Evolutionary conservation across 2,329 filamentous ascomycete genomes (phyloP), one percentile per base, ranked within the genome.

Genomic region (Aspergillus nomiae): DNA sequence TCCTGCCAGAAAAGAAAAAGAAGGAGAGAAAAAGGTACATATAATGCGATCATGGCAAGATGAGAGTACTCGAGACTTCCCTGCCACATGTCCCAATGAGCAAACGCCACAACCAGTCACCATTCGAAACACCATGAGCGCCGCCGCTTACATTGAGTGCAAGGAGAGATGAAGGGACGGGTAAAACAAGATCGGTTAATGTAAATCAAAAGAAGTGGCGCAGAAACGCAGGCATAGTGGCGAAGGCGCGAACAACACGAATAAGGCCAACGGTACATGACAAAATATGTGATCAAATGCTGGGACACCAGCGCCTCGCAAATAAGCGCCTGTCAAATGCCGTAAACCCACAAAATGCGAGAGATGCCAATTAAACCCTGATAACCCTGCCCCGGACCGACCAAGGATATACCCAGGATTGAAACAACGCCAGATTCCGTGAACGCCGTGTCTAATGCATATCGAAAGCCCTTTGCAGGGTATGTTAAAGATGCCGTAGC

Each of bases 401-500:
- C 72, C 70, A 66, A 70, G 65, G 62, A 67, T 55, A 65, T 63
- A 61, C 65, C 64, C 57, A 67, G 56, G 62, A 69, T 65, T 62
- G 64, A 64, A 67, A 57, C 62, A 74, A 72, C 70, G 67, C 67
- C 67, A 67, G 69, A 67, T 57, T 58, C 67, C 63, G 63, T 60
- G 69, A 76, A 77, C 75, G 71, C 75, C 76, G 60, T 67, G 65
- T 74, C 65, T 67, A 74, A 77, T 77, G 75, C 74, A 75, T 62
- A 62, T 70, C 61, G 69, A 60, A 64, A 63, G 65, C 62, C 56
- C 63, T 63, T 30, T 55, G 64, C 63, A 41, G 60, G 62, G 58
- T 61, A 63, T 50, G 61, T 60, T 21, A 64, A 63, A 46, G 57
- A 36, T 58, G 53, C 60, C 53, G 53, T 54, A 53, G 61, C 62